Conservation (phyloP, 2,329 filamentous ascomycete species). For the Trichoderma koningii region DNA sequence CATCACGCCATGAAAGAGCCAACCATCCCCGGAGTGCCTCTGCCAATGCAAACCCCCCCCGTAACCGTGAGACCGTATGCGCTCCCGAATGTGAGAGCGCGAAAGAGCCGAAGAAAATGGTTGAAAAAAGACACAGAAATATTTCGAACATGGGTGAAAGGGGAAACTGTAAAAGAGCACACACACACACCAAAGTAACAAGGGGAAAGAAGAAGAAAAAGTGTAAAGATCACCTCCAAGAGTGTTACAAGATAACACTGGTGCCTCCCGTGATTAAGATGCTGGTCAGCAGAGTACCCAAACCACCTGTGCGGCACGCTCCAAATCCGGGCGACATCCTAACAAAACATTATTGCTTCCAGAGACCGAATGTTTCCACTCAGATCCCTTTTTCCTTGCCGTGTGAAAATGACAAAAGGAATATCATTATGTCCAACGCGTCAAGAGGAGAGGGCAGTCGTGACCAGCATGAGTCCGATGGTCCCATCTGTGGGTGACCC, state of each 20-base stretch:
- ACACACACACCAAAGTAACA: too few relatives aligned
- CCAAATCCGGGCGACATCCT: constrained; percentile 24
- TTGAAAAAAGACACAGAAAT: constrained; percentile 19
- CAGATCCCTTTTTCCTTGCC: not conserved
- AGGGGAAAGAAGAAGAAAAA: not conserved
- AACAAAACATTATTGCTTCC: constrained; percentile 16
- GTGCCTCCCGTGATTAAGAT: constrained; percentile 25
- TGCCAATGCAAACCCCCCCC: constrained; percentile 26
- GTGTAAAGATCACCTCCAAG: constrained; percentile 24
- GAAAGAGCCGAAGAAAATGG: constrained; percentile 22
- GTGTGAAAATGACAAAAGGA: constrained; percentile 1
- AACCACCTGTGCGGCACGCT: not conserved
- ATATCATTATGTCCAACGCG: constrained; percentile 22
- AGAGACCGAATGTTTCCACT: constrained; percentile 23
- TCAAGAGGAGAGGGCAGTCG: constrained; percentile 13
- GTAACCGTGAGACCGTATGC: constrained; percentile 26
- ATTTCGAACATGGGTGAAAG: constrained; percentile 18
- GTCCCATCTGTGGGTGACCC: not conserved
- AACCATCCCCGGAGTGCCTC: constrained; percentile 24
- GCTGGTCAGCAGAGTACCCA: constrained; percentile 20
- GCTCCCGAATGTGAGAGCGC: constrained; percentile 8
- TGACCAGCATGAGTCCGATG: constrained; percentile 2
- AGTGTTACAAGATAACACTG: constrained; percentile 12
- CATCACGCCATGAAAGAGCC: constrained; percentile 30
- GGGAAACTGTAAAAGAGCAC: not conserved